Base-by-base conservation (phyloP, 495 filamentous ascomycete species). In the Penicillium fimorum region DNA sequence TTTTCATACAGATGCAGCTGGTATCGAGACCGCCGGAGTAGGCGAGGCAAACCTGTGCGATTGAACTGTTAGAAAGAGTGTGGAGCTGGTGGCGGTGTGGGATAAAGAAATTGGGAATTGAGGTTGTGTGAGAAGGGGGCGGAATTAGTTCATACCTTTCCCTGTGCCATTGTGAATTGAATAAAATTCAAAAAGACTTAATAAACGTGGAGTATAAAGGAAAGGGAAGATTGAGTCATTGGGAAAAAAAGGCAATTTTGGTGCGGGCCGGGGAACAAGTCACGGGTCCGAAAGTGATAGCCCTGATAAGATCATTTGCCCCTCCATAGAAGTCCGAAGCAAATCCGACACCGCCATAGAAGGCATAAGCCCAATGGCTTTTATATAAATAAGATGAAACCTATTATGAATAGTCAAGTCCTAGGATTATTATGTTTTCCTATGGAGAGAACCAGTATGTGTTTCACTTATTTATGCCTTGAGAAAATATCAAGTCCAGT, bases 21-120 rank as follows among this genome's bases (percentile, higher is more conserved):
- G 87, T 90, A 67, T 88, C 86, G 48, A 90, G 79, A 56, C 87
- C 86, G 68, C 70, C 70, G 53, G 68, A 71, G 68, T 70, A 73
- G 57, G 70, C 70, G 41, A 73, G 59, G 53, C 70, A 73, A 65
- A 72, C 68, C 68, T 72, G 49, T 65, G 53, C 46, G 49, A 61
- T 48, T 40, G 57, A 61, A 57, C 32, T 58, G 60, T 63, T 46
- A 61, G 55, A 53, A 43, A 29, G 46, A 45, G 42, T 54, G 54
- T 47, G 33, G 58, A 56, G 38, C 11, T 47, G 37, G 43, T 65
- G 50, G 65, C 62, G 65, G 65, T 68, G 59, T 65, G 48, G 24
- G 17, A 48, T 33, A 35, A 18, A 27, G 25, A 4, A n/a, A 50
- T 57, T 17, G 35, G 38, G 18, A 33, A n/a, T 50, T 50, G 47